phyloP scores from a whole-genome alignment of 345 rosid species.

The Melaleuca quinquenervia region DNA sequence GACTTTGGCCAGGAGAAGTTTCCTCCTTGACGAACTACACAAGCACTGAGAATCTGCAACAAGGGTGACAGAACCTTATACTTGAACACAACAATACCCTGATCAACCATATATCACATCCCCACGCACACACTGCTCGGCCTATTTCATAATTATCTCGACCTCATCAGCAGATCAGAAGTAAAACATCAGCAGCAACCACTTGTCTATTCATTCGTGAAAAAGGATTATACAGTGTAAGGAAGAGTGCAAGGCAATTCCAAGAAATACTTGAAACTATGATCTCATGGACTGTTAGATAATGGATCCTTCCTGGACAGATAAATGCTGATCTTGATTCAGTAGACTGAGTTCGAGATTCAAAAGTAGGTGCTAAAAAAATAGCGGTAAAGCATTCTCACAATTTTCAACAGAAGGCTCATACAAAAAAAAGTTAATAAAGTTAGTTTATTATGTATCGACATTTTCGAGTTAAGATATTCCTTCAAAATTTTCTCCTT shows the following conservation, averaged over 20 bases:
- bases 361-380: not conserved
- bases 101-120: not conserved
- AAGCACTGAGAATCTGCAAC: not conserved
- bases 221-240: not conserved
- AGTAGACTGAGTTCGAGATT: not conserved
- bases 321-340: not conserved
- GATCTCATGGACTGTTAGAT: not conserved
- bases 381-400: not conserved
- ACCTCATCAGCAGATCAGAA: not conserved
- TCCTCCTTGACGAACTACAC: not conserved
- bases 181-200: not conserved
- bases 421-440: not conserved
- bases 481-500: not conserved
- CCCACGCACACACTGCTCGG: not conserved
- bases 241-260: not conserved
- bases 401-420: not conserved
- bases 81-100: not conserved
- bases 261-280: not conserved
- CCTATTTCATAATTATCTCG: not conserved
- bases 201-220: not conserved
- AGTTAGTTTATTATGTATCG: not conserved
- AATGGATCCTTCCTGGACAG: not conserved
- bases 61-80: not conserved
- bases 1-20: not conserved
- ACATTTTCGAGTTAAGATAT: not conserved